phyloP scores from a whole-genome alignment of 306 rosid species.

The Hylodesmum podocarpum region DNA sequence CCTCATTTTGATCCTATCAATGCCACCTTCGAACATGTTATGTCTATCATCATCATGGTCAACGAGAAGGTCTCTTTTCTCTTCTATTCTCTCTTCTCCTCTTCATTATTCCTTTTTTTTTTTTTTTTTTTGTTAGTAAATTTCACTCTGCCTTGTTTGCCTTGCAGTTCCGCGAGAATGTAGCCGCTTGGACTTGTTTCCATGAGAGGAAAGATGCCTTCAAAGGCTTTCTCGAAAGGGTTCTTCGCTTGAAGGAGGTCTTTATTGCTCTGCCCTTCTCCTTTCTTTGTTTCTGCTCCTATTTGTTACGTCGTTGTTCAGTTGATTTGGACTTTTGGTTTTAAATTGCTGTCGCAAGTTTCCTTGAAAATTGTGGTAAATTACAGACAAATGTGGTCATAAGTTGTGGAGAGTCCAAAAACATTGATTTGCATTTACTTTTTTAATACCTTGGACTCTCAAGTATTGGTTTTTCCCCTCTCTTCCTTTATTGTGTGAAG shows the following conservation, averaged over 20 bases:
- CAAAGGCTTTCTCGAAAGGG: slow-evolving; percentile 83
- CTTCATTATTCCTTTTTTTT: not conserved
- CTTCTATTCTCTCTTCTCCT: not conserved
- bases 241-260: slow-evolving; percentile 86
- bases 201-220: slow-evolving; percentile 75
- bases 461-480: not conserved
- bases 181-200: slow-evolving; percentile 94
- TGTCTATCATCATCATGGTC: slow-evolving; percentile 92
- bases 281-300: not conserved
- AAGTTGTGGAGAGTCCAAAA: not conserved
- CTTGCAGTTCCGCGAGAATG: slow-evolving; percentile 90
- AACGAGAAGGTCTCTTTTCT: slow-evolving; percentile 73
- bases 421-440: not conserved
- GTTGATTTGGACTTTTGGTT: too few relatives aligned
- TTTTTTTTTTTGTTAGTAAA: not conserved
- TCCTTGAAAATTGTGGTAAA: too few relatives aligned
- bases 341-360: too few relatives aligned
- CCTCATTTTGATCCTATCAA: slow-evolving; percentile 69
- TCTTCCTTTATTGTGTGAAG: not conserved
- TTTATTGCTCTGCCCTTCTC: slow-evolving; percentile 17
- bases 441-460: not conserved
- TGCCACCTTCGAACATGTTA: slow-evolving; percentile 86
- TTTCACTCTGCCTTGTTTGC: not conserved
- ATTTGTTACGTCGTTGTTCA: too few relatives aligned
- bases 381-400: too few relatives aligned